Evolutionary conservation across 306 rosid genomes (phyloP), one percentile per base, ranked within the genome.

Genomic region (Clitoria ternatea): DNA sequence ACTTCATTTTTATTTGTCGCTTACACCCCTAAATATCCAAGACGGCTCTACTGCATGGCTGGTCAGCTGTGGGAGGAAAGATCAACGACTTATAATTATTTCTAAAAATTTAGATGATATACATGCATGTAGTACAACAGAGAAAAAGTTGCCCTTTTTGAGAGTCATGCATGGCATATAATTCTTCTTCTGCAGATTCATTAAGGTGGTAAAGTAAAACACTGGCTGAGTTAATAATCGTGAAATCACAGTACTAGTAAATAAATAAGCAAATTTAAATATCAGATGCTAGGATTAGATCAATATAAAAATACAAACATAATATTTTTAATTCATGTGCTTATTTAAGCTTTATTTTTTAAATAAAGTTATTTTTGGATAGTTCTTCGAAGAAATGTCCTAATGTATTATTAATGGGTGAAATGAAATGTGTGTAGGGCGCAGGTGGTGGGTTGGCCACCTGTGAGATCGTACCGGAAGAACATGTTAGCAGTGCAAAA

Each of bases 401-500:
- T n/a, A n/a, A n/a, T n/a, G n/a, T n/a, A n/a, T n/a, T 37, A 2
- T 24, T 6, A 5, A 54, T 13, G 4, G 15, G 27, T 64, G 43
- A 45, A 65, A 44, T 44, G 47, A 19, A 65, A 9, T 50, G 17
- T 62, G 73, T 66, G 3, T 18, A 91, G 98, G 89, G 85, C 84
- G 17, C 89, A 90, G 76, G 97, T 92, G 49, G 98, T 92, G 77
- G 98, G 98, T 37, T 92, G 98, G 98, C 98, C 98, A 62, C 98
- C 98, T 0, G 91, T 92, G 54, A 60, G 97, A 60, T 90, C 93
- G 0, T 83, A 61, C 77, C 81, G 98, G 52, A 92, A 85, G 90
- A 90, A 88, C 83, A 81, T 85, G 61, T 49, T 90, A 33, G 80
- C 76, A 0, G 65, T 72, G 37, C 86, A 82, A 12, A 90, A 85